These are phyloP conservation scores for Silene coronaria DNA, from an alignment of 179 eudicot species.

Conservation along the genomic window DNA sequence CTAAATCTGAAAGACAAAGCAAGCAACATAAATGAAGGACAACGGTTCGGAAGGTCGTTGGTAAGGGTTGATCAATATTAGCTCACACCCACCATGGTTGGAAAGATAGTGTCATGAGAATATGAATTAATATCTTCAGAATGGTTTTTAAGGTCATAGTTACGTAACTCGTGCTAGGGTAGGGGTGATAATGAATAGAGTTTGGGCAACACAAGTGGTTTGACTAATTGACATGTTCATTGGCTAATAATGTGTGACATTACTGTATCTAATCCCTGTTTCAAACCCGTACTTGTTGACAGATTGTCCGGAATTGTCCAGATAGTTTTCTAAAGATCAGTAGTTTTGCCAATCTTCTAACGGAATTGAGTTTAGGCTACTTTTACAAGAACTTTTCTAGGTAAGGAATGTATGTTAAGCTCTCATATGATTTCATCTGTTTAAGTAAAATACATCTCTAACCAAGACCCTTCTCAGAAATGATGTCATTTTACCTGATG, in stretches of 20 bases:
- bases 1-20: neutral
- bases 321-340: conserved; percentile 50
- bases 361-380: conserved; percentile 64
- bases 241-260: neutral
- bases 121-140: neutral
- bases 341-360: conserved; percentile 41
- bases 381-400: conserved; percentile 46
- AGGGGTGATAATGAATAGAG: neutral
- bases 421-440: neutral
- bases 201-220: neutral
- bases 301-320: conserved; percentile 82
- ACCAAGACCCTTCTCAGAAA: conserved; percentile 33
- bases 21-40: neutral
- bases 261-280: conserved; percentile 8
- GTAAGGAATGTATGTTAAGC: conserved; percentile 26
- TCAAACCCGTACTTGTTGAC: conserved; percentile 23
- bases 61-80: neutral
- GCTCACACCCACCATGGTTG: neutral
- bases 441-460: neutral
- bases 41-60: neutral
- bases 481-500: conserved; percentile 29
- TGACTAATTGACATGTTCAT: conserved; percentile 11
- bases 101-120: neutral
- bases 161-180: neutral
- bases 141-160: neutral